phyloP scores from a whole-genome alignment of 108 stramenopile genomes.

The Bacterosira constricta region DNA sequence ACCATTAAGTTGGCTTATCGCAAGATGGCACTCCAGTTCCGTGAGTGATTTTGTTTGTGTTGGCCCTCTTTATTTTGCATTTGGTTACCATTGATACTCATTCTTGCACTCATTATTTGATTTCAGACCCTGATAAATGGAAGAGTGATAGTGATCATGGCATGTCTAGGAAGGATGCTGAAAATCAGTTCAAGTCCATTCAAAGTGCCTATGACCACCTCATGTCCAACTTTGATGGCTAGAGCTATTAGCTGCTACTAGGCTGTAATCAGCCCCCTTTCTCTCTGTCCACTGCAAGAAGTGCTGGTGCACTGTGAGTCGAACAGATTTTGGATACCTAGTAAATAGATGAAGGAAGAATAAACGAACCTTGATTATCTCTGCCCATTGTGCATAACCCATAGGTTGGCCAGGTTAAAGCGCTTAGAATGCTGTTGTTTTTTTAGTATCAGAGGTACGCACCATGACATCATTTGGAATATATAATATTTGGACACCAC shows the following conservation, averaged over 20 bases:
- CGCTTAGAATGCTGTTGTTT: constrained; percentile 56
- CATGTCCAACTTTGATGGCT: constrained; percentile 37
- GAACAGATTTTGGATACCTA: too few species aligned
- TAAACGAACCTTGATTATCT: too few species aligned
- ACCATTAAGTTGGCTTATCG: constrained; percentile 32
- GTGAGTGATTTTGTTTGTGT: too few species aligned
- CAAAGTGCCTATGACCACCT: constrained; percentile 41
- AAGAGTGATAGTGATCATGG: constrained; percentile 34
- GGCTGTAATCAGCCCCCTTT: too few species aligned
- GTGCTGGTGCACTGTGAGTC: too few species aligned
- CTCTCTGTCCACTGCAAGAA: too few species aligned
- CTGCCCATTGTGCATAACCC: too few species aligned
- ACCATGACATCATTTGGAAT: constrained; percentile 73
- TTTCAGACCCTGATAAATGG: constrained; percentile 49
- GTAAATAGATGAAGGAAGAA: too few species aligned
- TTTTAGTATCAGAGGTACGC: constrained; percentile 66
- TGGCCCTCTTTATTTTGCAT: too few species aligned
- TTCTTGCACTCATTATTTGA: too few species aligned
- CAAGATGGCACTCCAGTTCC: constrained; percentile 29
- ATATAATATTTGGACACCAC: constrained; percentile 69
- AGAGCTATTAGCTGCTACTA: background rate
- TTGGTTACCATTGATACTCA: too few species aligned
- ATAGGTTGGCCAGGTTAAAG: too few species aligned
- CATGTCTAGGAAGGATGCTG: constrained; percentile 31
- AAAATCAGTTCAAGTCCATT: constrained; percentile 30